Conservation (phyloP, 139 green algal genomes). For the Micractinium conductrix region DNA sequence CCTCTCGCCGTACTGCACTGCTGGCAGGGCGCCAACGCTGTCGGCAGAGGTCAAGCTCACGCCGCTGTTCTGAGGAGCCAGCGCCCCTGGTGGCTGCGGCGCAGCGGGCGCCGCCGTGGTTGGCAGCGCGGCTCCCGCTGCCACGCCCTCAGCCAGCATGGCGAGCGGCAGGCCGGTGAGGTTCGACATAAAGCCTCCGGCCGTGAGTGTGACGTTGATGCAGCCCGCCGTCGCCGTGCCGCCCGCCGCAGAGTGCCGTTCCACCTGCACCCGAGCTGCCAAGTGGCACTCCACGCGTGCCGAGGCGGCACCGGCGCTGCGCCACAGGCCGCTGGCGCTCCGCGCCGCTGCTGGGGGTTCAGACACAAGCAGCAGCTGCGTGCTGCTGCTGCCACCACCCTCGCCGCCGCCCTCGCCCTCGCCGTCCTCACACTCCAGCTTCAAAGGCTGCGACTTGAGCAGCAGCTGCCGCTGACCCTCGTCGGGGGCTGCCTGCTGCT, state of each 20-base stretch:
- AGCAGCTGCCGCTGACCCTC: not conserved
- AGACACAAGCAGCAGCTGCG: constrained; percentile 1
- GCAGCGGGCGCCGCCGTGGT: not conserved
- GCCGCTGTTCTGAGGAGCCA: not conserved
- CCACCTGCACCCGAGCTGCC: constrained; percentile 8
- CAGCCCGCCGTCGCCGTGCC: not conserved
- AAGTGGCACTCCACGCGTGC: constrained; percentile 22
- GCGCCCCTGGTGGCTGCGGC: not conserved
- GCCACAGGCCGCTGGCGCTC: constrained; percentile 14
- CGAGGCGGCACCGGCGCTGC: not conserved
- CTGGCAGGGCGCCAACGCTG: not conserved
- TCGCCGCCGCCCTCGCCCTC: not conserved
- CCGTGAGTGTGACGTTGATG: constrained; percentile 31
- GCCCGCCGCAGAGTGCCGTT: not conserved
- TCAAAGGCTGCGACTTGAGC: constrained; percentile 16
- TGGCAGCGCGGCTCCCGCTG: not conserved
- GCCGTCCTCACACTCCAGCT: not conserved
- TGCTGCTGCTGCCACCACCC: constrained; percentile 3
- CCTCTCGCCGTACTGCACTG: not conserved
- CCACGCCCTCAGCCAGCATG: not conserved
- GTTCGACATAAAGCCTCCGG: constrained; percentile 45
- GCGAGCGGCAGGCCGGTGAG: constrained; percentile 30
- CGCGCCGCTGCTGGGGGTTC: not conserved
- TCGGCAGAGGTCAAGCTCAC: not conserved
- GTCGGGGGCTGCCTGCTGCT: not conserved